Evolutionary conservation across 2,329 filamentous ascomycete genomes (phyloP), one percentile per base, ranked within the genome.

Genomic region (Colletotrichum sp.): DNA sequence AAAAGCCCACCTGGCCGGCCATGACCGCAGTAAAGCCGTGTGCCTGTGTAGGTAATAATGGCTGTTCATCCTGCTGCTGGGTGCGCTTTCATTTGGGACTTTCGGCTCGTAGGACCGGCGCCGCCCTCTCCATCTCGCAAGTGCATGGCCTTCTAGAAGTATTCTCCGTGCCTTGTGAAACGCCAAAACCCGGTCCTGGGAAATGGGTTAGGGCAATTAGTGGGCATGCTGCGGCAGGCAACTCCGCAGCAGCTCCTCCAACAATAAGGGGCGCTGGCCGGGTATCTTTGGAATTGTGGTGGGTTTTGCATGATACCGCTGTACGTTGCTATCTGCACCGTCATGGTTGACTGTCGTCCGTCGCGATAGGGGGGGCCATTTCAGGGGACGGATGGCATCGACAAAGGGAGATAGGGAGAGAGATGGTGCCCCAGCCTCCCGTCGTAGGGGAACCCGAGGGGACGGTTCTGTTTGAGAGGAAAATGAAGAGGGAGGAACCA

Each of bases 91-190:
- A 64, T 60, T 32, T 65, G 26, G 57, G 64, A 57, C 57, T 75
- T 72, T 68, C 70, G 70, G 57, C 58, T 65, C 57, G 43, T n/a
- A 68, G 63, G 43, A 63, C 73, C 64, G 70, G 26, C 30, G 24
- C 28, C 32, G 69, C 32, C 58, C 68, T 67, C 38, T 70, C 36
- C 43, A 36, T 61, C 60, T 72, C 64, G 58, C 68, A 72, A 75
- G 38, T 64, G 43, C 28, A 64, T 65, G 52, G 67, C 28, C 63
- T 77, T 77, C 75, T 72, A 75, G 75, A 77, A 77, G 63, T 67
- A 58, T 77, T 77, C 57, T 66, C 67, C 48, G 26, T 67, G 52
- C 63, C 61, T 65, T 58, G 68, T 69, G 58, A 75, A 66, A 72
- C 67, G 55, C 10, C 28, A 26, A 24, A 57, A 57, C 75, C 64